phyloP scores from a whole-genome alignment of 2,329 filamentous ascomycete genomes.

The Blastomyces parvus region DNA sequence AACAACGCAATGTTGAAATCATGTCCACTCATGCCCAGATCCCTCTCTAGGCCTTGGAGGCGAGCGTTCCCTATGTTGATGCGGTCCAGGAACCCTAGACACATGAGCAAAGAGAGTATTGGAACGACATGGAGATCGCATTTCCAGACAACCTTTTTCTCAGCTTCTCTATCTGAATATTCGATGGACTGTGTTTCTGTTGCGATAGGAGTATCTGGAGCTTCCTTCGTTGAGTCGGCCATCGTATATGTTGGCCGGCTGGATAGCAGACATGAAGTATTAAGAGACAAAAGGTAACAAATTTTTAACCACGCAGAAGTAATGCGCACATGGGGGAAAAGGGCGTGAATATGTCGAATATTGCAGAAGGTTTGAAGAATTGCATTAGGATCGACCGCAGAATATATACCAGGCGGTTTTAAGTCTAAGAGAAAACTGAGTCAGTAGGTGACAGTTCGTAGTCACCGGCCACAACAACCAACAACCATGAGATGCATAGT shows the following conservation, averaged over 20 bases:
- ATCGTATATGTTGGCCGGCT: neutral
- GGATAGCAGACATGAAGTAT: neutral
- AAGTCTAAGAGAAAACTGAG: neutral
- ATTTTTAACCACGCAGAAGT: neutral
- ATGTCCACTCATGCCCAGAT: conserved; percentile 35
- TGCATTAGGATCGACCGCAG: neutral
- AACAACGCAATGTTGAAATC: conserved; percentile 37
- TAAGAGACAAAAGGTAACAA: neutral
- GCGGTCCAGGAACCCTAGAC: conserved; percentile 40
- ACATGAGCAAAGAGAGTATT: conserved; percentile 38
- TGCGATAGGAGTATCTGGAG: conserved; percentile 12
- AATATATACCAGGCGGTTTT: neutral
- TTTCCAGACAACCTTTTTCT: conserved; percentile 39
- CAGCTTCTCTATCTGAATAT: conserved; percentile 17
- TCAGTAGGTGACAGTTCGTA: neutral
- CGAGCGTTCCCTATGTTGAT: conserved; percentile 42
- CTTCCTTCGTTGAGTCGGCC: conserved; percentile 4
- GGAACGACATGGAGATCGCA: conserved; percentile 42
- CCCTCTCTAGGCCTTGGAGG: conserved; percentile 36
- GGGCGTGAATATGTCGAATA: neutral
- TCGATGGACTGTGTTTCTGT: conserved; percentile 17
- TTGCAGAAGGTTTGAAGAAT: neutral
- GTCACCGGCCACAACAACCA: neutral
- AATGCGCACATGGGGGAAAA: neutral
- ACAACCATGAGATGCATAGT: neutral